These are phyloP conservation scores for Leavenworthia alabamica DNA, from an alignment of 345 rosid species.

Conservation along the genomic window DNA sequence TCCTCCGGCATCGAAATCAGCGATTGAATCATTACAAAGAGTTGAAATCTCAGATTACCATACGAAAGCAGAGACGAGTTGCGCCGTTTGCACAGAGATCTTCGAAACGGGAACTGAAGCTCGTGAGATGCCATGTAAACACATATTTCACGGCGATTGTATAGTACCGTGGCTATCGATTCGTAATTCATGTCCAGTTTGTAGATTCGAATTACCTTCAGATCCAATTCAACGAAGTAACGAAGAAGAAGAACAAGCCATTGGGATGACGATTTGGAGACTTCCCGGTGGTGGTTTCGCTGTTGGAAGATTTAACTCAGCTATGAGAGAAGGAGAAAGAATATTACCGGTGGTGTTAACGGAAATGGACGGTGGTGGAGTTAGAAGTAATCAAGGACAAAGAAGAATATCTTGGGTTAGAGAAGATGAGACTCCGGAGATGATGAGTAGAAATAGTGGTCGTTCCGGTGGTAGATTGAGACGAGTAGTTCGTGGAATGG, in stretches of 20 bases:
- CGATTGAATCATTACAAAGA: constrained; percentile 52
- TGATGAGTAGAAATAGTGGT: constrained; percentile 28
- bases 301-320: constrained; percentile 61
- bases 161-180: constrained; percentile 65
- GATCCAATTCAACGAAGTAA: constrained; percentile 23
- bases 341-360: constrained; percentile 50
- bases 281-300: constrained; percentile 83
- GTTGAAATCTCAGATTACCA: constrained; percentile 43
- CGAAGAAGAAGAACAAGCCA: constrained; percentile 22
- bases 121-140: constrained; percentile 78
- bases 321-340: constrained; percentile 37
- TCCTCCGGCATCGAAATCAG: constrained; percentile 71
- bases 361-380: constrained; percentile 65
- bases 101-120: constrained; percentile 54
- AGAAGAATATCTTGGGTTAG: constrained; percentile 49
- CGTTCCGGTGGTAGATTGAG: constrained; percentile 41
- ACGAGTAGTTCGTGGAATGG: constrained; percentile 51
- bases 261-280: constrained; percentile 76
- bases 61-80: constrained; percentile 41
- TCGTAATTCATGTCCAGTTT: constrained; percentile 71
- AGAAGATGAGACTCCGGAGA: constrained; percentile 13
- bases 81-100: constrained; percentile 69
- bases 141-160: constrained; percentile 63
- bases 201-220: constrained; percentile 56
- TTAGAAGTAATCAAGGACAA: constrained; percentile 33